Evolutionary conservation across 1,284 basidiomycete species (phyloP).

Genomic region (Sanghuangporus sanghuang): DNA sequence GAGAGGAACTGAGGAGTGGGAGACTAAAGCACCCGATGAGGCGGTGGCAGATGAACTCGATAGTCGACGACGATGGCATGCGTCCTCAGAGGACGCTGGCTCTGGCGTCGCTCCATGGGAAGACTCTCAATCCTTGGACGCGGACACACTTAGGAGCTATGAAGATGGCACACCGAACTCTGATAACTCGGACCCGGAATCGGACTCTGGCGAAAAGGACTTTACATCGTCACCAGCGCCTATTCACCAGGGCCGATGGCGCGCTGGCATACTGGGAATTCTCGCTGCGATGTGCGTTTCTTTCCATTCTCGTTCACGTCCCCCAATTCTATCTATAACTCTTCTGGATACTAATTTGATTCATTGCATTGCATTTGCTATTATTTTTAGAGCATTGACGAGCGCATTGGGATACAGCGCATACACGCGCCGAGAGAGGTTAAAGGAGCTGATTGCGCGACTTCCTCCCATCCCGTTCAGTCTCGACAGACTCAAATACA

Average conservation of each 20-base stretch:
- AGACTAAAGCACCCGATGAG: neutral
- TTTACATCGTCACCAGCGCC: neutral
- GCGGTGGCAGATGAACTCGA: neutral
- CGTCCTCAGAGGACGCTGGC: neutral
- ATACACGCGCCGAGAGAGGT: neutral
- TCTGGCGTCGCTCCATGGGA: neutral
- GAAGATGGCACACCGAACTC: neutral
- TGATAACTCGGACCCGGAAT: neutral
- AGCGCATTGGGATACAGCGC: neutral
- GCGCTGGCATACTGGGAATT: slow-evolving; percentile 2
- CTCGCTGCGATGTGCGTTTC: slow-evolving; percentile 1
- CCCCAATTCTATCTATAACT: neutral
- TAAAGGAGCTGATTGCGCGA: neutral
- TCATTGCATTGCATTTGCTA: neutral
- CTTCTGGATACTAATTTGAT: neutral
- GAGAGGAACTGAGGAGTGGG: neutral
- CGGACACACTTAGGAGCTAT: neutral
- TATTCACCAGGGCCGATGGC: neutral
- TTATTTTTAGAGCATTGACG: neutral
- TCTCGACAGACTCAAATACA: neutral
- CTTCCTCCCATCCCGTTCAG: neutral
- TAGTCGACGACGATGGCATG: neutral
- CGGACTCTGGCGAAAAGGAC: neutral
- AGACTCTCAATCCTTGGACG: neutral
- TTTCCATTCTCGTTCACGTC: neutral